phyloP scores from a whole-genome alignment of 192 early-diverging fungal species.

The Chytriomyces hyalinus region DNA sequence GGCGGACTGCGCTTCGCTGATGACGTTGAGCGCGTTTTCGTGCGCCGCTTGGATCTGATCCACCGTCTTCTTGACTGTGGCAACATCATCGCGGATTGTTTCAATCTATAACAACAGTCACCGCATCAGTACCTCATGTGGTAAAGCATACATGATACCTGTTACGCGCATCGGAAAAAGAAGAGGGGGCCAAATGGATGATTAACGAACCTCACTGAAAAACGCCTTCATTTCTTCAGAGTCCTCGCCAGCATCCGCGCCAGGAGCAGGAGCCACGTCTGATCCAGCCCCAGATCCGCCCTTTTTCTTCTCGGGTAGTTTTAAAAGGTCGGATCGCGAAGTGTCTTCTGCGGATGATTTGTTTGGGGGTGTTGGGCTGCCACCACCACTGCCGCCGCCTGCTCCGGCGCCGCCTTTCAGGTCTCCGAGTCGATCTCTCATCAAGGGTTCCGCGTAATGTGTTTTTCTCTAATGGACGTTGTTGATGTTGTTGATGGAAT shows the following conservation, averaged over 20 bases:
- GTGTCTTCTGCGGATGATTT: neutral
- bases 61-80: constrained; percentile 44
- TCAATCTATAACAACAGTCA: constrained; percentile 39
- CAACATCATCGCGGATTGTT: constrained; percentile 49
- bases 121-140: neutral
- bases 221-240: constrained; percentile 51
- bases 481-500: neutral
- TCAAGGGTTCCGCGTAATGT: neutral
- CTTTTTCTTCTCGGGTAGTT: neutral
- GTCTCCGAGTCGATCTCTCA: constrained; percentile 27
- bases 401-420: constrained; percentile 10
- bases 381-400: neutral
- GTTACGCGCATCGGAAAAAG: constrained; percentile 12
- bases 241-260: constrained; percentile 29
- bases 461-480: neutral
- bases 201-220: constrained; percentile 47
- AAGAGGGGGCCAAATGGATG: constrained; percentile 17
- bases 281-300: neutral
- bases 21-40: constrained; percentile 57
- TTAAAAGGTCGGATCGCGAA: neutral
- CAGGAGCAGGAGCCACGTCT: constrained; percentile 4
- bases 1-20: constrained; percentile 53
- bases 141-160: neutral
- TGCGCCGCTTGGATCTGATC: constrained; percentile 54
- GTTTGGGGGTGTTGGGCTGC: neutral